A percentile compares a stretch with the other conserved stretches of the same genome.
phyloP scores from a whole-genome alignment of 2,329 filamentous ascomycete species.

The Orbilia ellipsospora region DNA sequence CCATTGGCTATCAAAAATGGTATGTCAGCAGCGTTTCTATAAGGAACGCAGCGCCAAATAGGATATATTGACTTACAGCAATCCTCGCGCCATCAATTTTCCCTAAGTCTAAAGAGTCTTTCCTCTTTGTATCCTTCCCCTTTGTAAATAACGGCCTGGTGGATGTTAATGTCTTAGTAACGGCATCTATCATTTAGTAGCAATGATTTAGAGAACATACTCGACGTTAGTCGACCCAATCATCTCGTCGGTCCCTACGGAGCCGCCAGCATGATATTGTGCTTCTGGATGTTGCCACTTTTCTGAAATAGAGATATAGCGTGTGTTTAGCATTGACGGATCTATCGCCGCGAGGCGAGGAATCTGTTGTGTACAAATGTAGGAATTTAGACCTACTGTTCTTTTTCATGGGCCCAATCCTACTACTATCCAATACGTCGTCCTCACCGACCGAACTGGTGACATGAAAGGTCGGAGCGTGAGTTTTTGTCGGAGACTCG shows the following conservation, averaged over 20 bases:
- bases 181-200: background rate
- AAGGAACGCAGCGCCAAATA: background rate
- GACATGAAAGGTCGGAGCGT: slow-evolving; percentile 34
- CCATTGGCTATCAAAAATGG: slow-evolving; percentile 30
- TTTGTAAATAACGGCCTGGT: slow-evolving; percentile 33
- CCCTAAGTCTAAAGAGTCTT: slow-evolving; percentile 38
- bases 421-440: slow-evolving; percentile 32
- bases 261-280: slow-evolving; percentile 34
- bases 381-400: slow-evolving; percentile 16
- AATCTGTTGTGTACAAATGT: no score
- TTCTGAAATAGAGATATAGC: background rate
- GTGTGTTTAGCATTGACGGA: background rate
- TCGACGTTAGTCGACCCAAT: slow-evolving; percentile 47
- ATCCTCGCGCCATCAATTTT: slow-evolving; percentile 45
- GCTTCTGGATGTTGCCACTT: slow-evolving; percentile 42
- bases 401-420: slow-evolving; percentile 37
- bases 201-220: slow-evolving; percentile 17
- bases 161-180: background rate
- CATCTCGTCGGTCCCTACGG: slow-evolving; percentile 41
- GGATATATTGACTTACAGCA: slow-evolving; percentile 24
- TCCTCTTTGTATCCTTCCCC: slow-evolving; percentile 39
- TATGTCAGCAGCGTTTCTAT: background rate
- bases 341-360: background rate
- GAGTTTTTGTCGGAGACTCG: slow-evolving; percentile 32
- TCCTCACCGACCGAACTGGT: slow-evolving; percentile 32